phyloP scores from a whole-genome alignment of 495 filamentous ascomycete genomes.

The Trichoderma orchidacearum region DNA sequence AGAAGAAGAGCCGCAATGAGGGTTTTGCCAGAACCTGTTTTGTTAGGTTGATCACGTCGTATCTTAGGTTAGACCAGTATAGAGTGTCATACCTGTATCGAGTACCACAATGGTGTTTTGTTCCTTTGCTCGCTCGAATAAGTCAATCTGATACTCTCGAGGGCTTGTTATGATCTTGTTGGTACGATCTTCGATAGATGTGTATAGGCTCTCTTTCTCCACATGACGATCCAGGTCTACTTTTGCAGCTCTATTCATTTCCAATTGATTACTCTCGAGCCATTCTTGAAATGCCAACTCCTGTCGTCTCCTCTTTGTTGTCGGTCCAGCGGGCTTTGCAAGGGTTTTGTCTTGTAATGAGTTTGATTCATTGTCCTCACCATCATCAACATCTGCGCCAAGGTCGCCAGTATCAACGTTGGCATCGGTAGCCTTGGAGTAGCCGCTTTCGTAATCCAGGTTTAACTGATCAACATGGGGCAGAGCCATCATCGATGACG shows the following conservation, averaged over 20 bases:
- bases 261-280: not conserved
- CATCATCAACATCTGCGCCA: conserved; percentile 9
- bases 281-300: not conserved
- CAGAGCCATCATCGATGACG: no score
- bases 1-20: conserved; percentile 85
- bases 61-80: not conserved
- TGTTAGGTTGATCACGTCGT: not conserved
- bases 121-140: conserved; percentile 78
- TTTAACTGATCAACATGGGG: no score
- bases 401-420: no score
- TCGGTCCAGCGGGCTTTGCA: not conserved
- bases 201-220: not conserved
- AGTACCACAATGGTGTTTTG: conserved; percentile 90
- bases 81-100: conserved; percentile 56
- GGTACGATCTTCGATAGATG: conserved; percentile 2
- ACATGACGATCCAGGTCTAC: not conserved
- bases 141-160: conserved; percentile 82
- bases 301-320: not conserved
- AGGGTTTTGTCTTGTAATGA: not conserved
- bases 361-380: not conserved
- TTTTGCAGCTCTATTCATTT: not conserved
- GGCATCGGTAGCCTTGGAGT: no score
- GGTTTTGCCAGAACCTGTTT: conserved; percentile 90
- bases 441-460: no score
- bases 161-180: conserved; percentile 53